Evolutionary conservation across 78 protist genomes (phyloP).

Genomic region (Dictyostelium purpureum): DNA sequence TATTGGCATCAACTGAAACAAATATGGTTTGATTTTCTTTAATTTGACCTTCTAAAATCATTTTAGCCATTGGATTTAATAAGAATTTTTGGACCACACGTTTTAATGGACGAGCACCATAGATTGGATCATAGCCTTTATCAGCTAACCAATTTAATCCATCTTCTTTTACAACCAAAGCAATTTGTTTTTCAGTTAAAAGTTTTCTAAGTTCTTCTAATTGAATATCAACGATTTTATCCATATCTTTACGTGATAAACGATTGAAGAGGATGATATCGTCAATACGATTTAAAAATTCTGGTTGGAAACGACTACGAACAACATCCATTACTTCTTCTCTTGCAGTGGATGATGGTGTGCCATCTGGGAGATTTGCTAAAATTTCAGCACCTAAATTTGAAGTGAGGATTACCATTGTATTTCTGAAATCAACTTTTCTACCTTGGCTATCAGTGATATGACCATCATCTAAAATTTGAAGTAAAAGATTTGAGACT

Average conservation of each 20-base stretch:
- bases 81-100: slow-evolving; percentile 92
- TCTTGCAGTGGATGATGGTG: slow-evolving; percentile 25
- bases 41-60: slow-evolving; percentile 67
- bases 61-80: slow-evolving; percentile 85
- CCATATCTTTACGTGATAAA: slow-evolving; percentile 74
- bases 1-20: not conserved
- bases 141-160: slow-evolving; percentile 82
- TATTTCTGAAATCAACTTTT: slow-evolving; percentile 94
- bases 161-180: slow-evolving; percentile 30
- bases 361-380: slow-evolving; percentile 58
- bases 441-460: slow-evolving; percentile 98
- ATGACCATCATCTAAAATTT: slow-evolving; percentile 99
- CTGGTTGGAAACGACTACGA: slow-evolving; percentile 93
- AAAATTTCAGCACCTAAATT: slow-evolving; percentile 94
- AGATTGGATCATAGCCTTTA: slow-evolving; percentile 89
- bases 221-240: slow-evolving; percentile 72
- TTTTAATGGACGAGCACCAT: slow-evolving; percentile 97
- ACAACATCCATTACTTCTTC: slow-evolving; percentile 88
- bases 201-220: slow-evolving; percentile 74
- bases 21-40: slow-evolving; percentile 28
- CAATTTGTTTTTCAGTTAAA: slow-evolving; percentile 82
- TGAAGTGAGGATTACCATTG: slow-evolving; percentile 95
- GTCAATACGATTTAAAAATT: slow-evolving; percentile 98
- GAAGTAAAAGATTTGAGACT: slow-evolving; percentile 95
- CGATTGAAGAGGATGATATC: slow-evolving; percentile 93